Base-by-base conservation (phyloP, 2,329 filamentous ascomycete genomes). In the Aspergillus sp. region DNA sequence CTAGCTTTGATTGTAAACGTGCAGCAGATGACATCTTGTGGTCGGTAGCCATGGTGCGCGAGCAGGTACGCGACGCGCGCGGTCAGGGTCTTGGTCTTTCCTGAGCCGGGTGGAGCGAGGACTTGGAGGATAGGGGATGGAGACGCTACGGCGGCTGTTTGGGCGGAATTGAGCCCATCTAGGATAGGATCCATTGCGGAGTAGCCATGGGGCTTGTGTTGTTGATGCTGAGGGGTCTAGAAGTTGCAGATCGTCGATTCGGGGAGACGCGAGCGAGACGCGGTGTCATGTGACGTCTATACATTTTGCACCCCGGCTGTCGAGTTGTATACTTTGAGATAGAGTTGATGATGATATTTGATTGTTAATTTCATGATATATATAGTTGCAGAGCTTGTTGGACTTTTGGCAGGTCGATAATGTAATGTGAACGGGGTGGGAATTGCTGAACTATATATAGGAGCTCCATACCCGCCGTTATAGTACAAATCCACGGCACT, bases 1-100 rank as follows among this genome's bases (percentile, higher is more conserved):
- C 93, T 91, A 1, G 95, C 93, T 75, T 98, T 98, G 74, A 96
- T 92, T 2, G 95, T 99, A 73, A 99, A 99, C 0, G 94, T 98
- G 63, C 94, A 95, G 61, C 97, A 94, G 61, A 99, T 88, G 69
- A 98, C 88, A 78, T 97, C 92, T 79, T 90, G 87, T 70, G 94
- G 94, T 59, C 86, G 84, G 68, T 91, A 86, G 44, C 88, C 86
- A 67, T 86, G 80, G 68, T 90, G 82, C 54, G 88, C 85, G 57
- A 97, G 84, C 30, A 97, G 86, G 83, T 94, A 96, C 68, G 93
- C 93, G 60, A 97, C 92, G 63, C 95, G 90, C 48, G 93, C 91
- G 0, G 93, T 96, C 57, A 99, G 83, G 0, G 95, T 98, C 76
- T 97, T 96, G 13, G 94, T 99, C 78, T 99, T 98, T 19, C 95